These are phyloP conservation scores for Suillus lakei DNA, from an alignment of 768 basidiomycete species.

Conservation along the genomic window DNA sequence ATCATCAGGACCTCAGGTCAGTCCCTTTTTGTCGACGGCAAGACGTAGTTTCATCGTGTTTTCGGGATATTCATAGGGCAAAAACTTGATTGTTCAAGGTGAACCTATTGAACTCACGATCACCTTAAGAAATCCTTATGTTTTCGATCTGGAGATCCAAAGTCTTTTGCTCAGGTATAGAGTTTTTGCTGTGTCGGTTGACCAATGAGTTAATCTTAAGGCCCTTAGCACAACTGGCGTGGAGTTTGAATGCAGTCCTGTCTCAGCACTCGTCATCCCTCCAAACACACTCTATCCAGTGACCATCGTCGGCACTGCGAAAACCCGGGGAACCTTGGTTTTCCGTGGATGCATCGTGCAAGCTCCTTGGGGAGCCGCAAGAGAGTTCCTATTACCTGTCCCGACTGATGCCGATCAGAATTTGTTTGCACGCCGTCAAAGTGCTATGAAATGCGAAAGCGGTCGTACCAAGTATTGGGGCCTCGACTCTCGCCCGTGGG, in stretches of 20 bases:
- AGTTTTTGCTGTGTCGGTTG: constrained; percentile 11
- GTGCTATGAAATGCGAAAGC: constrained; percentile 64
- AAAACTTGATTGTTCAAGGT: constrained; percentile 76
- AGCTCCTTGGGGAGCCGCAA: constrained; percentile 68
- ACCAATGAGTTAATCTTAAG: neutral
- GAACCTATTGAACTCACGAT: constrained; percentile 84
- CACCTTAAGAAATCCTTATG: constrained; percentile 88
- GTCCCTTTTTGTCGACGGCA: constrained; percentile 17
- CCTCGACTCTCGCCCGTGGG: constrained; percentile 71
- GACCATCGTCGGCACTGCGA: constrained; percentile 68
- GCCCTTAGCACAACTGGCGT: constrained; percentile 78
- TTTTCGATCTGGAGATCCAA: constrained; percentile 90
- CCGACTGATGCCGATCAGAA: constrained; percentile 75
- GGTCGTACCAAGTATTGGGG: constrained; percentile 78
- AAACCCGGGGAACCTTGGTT: constrained; percentile 64
- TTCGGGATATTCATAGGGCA: constrained; percentile 42
- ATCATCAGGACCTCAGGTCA: constrained; percentile 59
- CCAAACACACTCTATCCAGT: constrained; percentile 77
- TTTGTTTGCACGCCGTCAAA: constrained; percentile 56
- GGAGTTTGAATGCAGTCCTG: constrained; percentile 66
- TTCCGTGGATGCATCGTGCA: constrained; percentile 83
- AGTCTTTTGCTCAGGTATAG: constrained; percentile 80
- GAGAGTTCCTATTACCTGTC: constrained; percentile 79
- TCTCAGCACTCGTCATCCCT: constrained; percentile 65
- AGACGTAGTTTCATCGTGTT: constrained; percentile 2